Percentiles rank a stretch among this genome's conserved stretches.
phyloP scores from a whole-genome alignment of 148 eudicot genomes.

The Cornus controversa region DNA sequence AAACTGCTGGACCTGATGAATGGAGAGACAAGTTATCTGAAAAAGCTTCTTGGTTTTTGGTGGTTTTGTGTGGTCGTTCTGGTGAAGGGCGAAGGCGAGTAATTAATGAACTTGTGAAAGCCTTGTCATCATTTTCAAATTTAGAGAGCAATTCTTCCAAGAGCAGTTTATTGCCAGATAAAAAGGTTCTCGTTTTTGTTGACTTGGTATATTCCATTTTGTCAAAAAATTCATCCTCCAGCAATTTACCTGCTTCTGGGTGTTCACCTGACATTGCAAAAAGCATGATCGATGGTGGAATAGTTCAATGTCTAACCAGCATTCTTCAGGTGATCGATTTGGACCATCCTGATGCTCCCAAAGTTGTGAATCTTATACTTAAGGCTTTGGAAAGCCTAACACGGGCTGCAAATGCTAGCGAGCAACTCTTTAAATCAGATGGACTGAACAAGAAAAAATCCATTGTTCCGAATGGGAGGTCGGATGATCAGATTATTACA shows the following conservation, averaged over 20 bases:
- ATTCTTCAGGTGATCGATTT: constrained; percentile 83
- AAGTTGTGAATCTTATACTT: constrained; percentile 75
- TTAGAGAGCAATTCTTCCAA: constrained; percentile 50
- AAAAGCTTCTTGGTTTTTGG: constrained; percentile 96
- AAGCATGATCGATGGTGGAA: constrained; percentile 95
- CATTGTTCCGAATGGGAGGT: constrained; percentile 43
- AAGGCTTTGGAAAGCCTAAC: constrained; percentile 86
- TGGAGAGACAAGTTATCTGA: constrained; percentile 83
- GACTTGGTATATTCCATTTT: constrained; percentile 85
- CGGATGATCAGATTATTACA: constrained; percentile 40
- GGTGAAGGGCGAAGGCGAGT: constrained; percentile 94
- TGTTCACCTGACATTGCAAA: constrained; percentile 93
- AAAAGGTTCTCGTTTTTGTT: constrained; percentile 73
- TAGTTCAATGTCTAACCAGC: constrained; percentile 72
- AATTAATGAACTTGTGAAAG: constrained; percentile 82
- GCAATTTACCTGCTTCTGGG: constrained; percentile 78
- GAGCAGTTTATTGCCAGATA: constrained; percentile 68
- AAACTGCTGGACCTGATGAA: constrained; percentile 62
- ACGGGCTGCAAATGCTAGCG: constrained; percentile 88
- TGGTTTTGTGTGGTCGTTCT: constrained; percentile 94
- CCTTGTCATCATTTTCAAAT: constrained; percentile 52
- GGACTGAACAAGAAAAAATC: constrained; percentile 60
- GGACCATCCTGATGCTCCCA: constrained; percentile 97
- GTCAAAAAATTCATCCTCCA: constrained; percentile 80
- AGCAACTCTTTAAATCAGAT: constrained; percentile 68